phyloP scores from a whole-genome alignment of 441 rosid species.

The Caryocar brasiliense region DNA sequence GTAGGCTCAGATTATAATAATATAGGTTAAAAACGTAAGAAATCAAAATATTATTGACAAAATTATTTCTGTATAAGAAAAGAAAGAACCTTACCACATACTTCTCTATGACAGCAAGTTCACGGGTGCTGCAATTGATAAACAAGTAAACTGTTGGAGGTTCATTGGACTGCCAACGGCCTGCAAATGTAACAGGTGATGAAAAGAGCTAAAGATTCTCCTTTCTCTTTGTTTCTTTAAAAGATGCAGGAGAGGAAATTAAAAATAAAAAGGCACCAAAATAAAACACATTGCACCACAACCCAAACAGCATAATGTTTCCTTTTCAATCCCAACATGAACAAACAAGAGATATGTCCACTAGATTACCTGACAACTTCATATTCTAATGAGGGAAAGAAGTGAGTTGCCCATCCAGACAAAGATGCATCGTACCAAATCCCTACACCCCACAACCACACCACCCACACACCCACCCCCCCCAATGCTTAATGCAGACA shows the following conservation, averaged over 20 bases:
- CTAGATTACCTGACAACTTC: too few relatives aligned
- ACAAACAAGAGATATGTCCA: too few relatives aligned
- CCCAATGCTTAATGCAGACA: too few relatives aligned
- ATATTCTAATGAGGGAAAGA: too few relatives aligned
- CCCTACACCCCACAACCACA: too few relatives aligned
- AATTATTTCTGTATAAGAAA: background rate
- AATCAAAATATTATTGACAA: background rate
- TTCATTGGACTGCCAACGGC: slow-evolving; percentile 65
- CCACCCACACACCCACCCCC: too few relatives aligned
- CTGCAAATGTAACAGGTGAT: slow-evolving; percentile 31
- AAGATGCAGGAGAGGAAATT: background rate
- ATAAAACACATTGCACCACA: background rate
- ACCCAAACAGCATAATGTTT: too few relatives aligned
- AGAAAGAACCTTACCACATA: slow-evolving; percentile 57
- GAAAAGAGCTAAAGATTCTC: slow-evolving; percentile 5
- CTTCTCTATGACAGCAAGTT: slow-evolving; percentile 74
- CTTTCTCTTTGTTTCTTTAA: background rate
- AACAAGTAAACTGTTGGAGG: slow-evolving; percentile 73
- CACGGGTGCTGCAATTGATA: slow-evolving; percentile 79
- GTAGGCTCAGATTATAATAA: too few relatives aligned
- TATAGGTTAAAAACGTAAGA: too few relatives aligned
- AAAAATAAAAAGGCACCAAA: background rate
- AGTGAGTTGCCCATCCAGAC: too few relatives aligned
- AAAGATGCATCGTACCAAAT: too few relatives aligned
- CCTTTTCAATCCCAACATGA: too few relatives aligned